Base-by-base conservation (phyloP, 192 early-diverging fungal species). In the Coemansia sp. region DNA sequence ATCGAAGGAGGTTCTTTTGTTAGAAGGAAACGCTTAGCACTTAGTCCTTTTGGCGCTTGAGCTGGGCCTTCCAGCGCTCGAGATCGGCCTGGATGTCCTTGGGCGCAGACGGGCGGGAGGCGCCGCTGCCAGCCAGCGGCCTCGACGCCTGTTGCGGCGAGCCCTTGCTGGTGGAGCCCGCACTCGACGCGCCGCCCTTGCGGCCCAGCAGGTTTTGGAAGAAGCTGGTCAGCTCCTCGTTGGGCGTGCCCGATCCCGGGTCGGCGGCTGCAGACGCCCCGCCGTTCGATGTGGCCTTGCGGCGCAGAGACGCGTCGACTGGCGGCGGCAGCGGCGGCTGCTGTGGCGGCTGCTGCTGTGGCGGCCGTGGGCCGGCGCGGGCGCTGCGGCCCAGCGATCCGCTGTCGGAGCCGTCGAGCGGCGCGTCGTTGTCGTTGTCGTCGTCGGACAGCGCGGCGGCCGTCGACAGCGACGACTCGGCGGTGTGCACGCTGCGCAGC, bases 191-290 rank as follows among this genome's bases (percentile, higher is more conserved):
- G 1, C 69, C 67, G 15, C 77, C 74, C 54, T 83, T 87, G 22
- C 84, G 81, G 6, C 77, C 81, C 31, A 91, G 80, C 46, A 97
- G 79, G 10, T 85, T 87, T 67, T 93, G 86, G 84, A 94, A 97
- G 61, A 94, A 97, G 60, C 88, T 88, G 17, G 87, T 85, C 17
- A 94, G 70, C 5, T 90, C 89, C 66, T 91, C 91, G 54, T 85
- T 88, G 55, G 89, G 79, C 28, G 26, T 14, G 12, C 26, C 26
- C 2, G 45, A 17, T 7, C 40, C 22, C 17, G 17, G n/a, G 40
- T 19, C 22, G 5, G 17, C 22, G 17, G 58, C 60, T 17, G 46
- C 26, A 27, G 60, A n/a, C n/a, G 42, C 34, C 31, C 23, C 12
- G 34, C 53, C 2, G 15, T 17, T 39, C 36, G 8, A 39, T 14